A percentile compares a stretch with the other conserved stretches of the same genome.
These are phyloP conservation scores for Scheffersomyces lignicola DNA, from an alignment of 1,139 yeast species.

Conservation along the genomic window DNA sequence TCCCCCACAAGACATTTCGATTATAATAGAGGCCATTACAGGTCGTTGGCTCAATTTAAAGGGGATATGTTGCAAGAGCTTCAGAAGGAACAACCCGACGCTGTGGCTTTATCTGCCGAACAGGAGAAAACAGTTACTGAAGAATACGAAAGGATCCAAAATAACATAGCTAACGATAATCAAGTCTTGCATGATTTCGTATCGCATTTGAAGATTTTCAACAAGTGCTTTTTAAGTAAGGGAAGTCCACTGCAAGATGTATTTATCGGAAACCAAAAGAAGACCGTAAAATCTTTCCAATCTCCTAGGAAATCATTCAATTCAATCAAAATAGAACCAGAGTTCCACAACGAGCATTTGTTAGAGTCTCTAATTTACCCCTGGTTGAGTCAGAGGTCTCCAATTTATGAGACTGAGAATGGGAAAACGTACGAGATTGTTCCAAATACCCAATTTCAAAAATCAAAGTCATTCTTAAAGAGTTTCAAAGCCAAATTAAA, in stretches of 20 bases:
- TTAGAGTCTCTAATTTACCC: conserved; percentile 22
- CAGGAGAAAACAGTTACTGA: conserved; percentile 8
- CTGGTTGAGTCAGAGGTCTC: conserved; percentile 25
- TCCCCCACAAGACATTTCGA: conserved; percentile 16
- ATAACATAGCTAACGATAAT: conserved; percentile 20
- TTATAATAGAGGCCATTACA: conserved; percentile 14
- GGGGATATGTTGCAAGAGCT: conserved; percentile 8
- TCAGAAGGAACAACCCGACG: conserved; percentile 2
- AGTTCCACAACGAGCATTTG: conserved; percentile 1
- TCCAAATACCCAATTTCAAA: conserved; percentile 5
- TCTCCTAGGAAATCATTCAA: neutral
- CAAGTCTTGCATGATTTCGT: conserved; percentile 40
- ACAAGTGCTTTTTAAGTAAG: conserved; percentile 38
- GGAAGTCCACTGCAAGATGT: conserved; percentile 11
- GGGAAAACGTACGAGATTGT: conserved; percentile 7
- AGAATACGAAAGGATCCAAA: conserved; percentile 9
- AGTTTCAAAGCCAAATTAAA: conserved; percentile 19
- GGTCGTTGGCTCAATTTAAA: conserved; percentile 15
- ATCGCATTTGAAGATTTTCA: conserved; percentile 41
- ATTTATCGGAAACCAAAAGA: conserved; percentile 3
- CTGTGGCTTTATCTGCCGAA: neutral
- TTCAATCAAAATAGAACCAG: neutral
- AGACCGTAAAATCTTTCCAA: conserved; percentile 1
- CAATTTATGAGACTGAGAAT: conserved; percentile 15
- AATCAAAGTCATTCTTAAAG: conserved; percentile 16